Base-by-base conservation (phyloP, 2,329 filamentous ascomycete species). In the Chrysoporthe cubensis region DNA sequence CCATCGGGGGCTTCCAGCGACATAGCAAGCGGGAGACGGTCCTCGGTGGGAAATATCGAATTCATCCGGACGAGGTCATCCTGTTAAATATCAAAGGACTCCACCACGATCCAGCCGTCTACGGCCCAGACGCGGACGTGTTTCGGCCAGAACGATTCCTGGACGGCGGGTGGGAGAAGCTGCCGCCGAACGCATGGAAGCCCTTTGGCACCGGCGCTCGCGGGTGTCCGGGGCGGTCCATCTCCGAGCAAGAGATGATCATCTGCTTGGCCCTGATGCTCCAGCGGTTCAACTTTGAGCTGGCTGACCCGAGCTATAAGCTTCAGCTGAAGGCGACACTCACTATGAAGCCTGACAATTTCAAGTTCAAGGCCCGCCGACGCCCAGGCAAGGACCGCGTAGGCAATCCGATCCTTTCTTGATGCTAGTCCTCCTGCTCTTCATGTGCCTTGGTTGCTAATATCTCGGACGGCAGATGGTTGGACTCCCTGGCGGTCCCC, bases 191-290 rank as follows among this genome's bases (percentile, higher is more conserved):
- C 54, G 66, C 68, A 1, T 72, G 71, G 80, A 83, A 83, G 71
- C 81, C 81, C 0, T 82, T 83, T 64, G 81, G 81, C 0, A 82
- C 78, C 44, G 81, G 81, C 4, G 77, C 79, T 72, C 74, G 81
- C 43, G 77, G 73, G 4, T 83, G 81, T 66, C 82, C 82, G 52
- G 81, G 81, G 16, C 74, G 80, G 40, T 76, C 78, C 0, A 81
- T 83, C 62, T 80, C 81, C 2, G 80, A 79, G 78, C 81, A 83
- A 71, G 81, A 83, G 69, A 78, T 78, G 50, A 71, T 82, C 3
- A 72, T 82, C 40, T 77, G 77, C 21, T 74, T 78, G 59, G 80
- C 79, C 0, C 78, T 82, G 66, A 75, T 83, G 16, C 69, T 83
- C n/a, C 81, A 83, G 70, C 78, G 79, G 61, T 82, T 83, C 72